Conservation (phyloP, 2,329 filamentous ascomycete genomes). For the Stagonosporopsis cucurbitacearum region DNA sequence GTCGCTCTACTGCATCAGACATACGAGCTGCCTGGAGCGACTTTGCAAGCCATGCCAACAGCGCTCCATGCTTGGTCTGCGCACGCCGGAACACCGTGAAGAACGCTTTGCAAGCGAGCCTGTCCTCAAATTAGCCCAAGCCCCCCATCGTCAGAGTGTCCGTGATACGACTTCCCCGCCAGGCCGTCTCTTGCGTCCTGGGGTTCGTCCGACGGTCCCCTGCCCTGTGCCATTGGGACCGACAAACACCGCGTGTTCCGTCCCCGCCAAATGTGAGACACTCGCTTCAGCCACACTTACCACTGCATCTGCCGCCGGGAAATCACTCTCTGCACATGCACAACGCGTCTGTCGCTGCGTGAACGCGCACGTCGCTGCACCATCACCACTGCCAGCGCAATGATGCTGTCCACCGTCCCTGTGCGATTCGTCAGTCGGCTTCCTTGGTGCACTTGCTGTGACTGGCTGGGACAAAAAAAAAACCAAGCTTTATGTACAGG, state of each 20-base stretch:
- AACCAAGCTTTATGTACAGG: constrained; percentile 21
- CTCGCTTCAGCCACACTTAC: constrained; percentile 56
- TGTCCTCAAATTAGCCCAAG: constrained; percentile 46
- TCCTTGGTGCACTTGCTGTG: constrained; percentile 17
- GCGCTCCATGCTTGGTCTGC: constrained; percentile 70
- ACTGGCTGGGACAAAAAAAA: constrained; percentile 23
- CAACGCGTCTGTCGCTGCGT: constrained; percentile 41
- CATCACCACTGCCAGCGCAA: constrained; percentile 68
- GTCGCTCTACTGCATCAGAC: constrained; percentile 36
- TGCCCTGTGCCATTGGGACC: constrained; percentile 12
- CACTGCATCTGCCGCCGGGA: constrained; percentile 66
- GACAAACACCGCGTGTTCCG: constrained; percentile 1
- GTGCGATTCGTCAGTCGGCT: constrained; percentile 27
- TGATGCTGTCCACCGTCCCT: constrained; percentile 71
- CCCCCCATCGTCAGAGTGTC: constrained; percentile 16
- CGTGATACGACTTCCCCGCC: constrained; percentile 20
- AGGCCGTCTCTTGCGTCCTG: constrained; percentile 26
- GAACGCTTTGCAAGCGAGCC: constrained; percentile 76
- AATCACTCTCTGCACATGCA: constrained; percentile 55
- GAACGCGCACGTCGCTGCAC: constrained; percentile 63
- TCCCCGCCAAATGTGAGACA: constrained; percentile 33
- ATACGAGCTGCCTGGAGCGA: constrained; percentile 41
- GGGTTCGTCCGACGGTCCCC: constrained; percentile 13
- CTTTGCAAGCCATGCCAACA: constrained; percentile 71
- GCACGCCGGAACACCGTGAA: constrained; percentile 69